These are phyloP conservation scores for Penicillium odoratum DNA, from an alignment of 495 filamentous ascomycete genomes.

Conservation along the genomic window DNA sequence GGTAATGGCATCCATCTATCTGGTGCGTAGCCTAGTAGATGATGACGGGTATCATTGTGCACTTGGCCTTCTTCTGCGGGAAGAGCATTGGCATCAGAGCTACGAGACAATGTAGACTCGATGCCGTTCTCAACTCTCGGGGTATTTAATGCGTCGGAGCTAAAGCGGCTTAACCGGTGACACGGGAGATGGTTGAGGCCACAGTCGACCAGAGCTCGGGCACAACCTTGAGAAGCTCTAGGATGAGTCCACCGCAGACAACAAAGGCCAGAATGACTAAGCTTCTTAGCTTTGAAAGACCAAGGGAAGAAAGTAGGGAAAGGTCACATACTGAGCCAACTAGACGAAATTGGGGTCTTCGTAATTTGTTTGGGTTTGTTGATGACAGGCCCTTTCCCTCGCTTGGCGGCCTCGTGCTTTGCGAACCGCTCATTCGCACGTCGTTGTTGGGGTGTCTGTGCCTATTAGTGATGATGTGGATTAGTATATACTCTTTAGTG, in stretches of 20 bases:
- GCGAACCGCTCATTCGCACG: constrained; percentile 83
- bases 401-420: constrained; percentile 73
- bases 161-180: constrained; percentile 18
- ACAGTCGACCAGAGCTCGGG: constrained; percentile 44
- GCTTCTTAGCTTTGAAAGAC: not conserved
- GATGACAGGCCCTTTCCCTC: constrained; percentile 73
- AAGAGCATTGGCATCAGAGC: not conserved
- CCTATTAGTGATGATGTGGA: constrained; percentile 46
- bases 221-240: constrained; percentile 65
- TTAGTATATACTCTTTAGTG: not conserved
- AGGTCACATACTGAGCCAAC: constrained; percentile 75
- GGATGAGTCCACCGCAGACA: constrained; percentile 24
- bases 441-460: constrained; percentile 93
- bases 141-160: constrained; percentile 15
- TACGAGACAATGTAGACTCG: not conserved
- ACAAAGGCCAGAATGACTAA: constrained; percentile 27
- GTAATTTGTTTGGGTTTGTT: constrained; percentile 66
- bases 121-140: not conserved
- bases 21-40: not conserved
- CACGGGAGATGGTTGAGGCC: constrained; percentile 26
- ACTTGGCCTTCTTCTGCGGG: not conserved
- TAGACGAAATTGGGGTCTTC: constrained; percentile 76
- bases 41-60: not conserved
- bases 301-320: not conserved
- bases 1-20: not conserved